Evolutionary conservation across 805 yeast genomes (phyloP).

Genomic region (Teunomyces lycoperdinae): DNA sequence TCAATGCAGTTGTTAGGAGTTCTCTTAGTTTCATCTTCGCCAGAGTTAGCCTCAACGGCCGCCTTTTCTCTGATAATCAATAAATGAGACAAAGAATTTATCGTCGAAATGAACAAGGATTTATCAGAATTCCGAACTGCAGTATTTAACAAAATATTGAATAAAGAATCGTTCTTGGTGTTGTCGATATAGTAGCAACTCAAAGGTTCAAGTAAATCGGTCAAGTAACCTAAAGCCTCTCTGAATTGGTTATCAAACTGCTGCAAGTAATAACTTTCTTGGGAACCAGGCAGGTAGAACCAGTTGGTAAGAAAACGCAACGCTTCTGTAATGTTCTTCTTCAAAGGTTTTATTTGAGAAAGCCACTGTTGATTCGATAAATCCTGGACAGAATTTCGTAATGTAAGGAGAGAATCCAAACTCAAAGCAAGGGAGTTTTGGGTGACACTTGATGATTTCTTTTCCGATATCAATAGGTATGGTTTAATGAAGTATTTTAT

Average conservation of each 20-base stretch:
- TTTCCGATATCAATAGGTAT: conserved; percentile 21
- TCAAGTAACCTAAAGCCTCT: conserved; percentile 63
- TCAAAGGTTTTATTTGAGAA: conserved; percentile 51
- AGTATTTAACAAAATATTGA: conserved; percentile 51
- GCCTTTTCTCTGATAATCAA: conserved; percentile 41
- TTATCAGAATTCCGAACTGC: conserved; percentile 62
- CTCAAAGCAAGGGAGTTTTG: conserved; percentile 23
- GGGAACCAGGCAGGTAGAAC: conserved; percentile 22
- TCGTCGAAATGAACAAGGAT: conserved; percentile 60
- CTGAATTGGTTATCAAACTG: conserved; percentile 33
- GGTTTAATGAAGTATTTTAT: conserved; percentile 37
- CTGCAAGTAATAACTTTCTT: conserved; percentile 15
- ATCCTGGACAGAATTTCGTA: conserved; percentile 84
- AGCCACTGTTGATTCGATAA: conserved; percentile 76
- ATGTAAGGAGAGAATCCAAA: conserved; percentile 54
- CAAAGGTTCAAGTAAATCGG: conserved; percentile 82
- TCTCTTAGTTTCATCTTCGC: conserved; percentile 13
- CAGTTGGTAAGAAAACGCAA: conserved; percentile 39
- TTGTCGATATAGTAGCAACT: conserved; percentile 81
- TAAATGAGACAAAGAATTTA: conserved; percentile 77
- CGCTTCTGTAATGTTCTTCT: conserved; percentile 43
- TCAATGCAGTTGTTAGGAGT: conserved; percentile 39
- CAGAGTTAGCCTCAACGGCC: conserved; percentile 12
- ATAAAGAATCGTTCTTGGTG: conserved; percentile 64
- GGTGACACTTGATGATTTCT: conserved; percentile 14